These are phyloP conservation scores for Phytophthora chlamydospora DNA, from an alignment of 352 stramenopile genomes.

Conservation along the genomic window DNA sequence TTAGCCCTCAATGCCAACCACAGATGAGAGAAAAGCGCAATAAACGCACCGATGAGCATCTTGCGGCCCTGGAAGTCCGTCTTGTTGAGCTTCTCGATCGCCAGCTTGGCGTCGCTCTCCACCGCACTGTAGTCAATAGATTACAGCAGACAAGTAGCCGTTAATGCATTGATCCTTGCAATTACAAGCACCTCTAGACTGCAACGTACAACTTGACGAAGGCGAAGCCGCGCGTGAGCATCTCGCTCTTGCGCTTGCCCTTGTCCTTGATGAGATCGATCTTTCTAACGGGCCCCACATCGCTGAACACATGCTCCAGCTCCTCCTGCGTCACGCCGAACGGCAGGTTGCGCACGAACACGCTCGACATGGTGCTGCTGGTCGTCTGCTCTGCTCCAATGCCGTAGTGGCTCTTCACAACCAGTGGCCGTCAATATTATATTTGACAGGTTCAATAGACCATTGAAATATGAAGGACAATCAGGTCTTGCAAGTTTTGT, in stretches of 20 bases:
- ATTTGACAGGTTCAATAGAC: conserved; percentile 2
- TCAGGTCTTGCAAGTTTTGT: neutral
- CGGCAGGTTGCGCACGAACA: conserved; percentile 89
- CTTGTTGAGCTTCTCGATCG: conserved; percentile 80
- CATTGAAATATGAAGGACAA: neutral
- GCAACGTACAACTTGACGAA: conserved; percentile 86
- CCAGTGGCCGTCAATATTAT: conserved; percentile 13
- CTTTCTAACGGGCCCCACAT: conserved; percentile 85
- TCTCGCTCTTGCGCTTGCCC: conserved; percentile 81
- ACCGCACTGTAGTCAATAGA: conserved; percentile 62
- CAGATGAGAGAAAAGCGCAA: neutral
- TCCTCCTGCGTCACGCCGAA: conserved; percentile 87
- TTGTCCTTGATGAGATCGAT: conserved; percentile 92
- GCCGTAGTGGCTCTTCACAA: conserved; percentile 32
- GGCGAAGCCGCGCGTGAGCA: conserved; percentile 83
- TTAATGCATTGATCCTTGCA: too few species aligned
- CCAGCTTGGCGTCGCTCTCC: conserved; percentile 67
- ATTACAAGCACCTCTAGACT: neutral
- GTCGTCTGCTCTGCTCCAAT: conserved; percentile 21
- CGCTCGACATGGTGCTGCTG: conserved; percentile 45
- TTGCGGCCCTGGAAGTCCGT: conserved; percentile 78
- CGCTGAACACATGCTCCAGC: conserved; percentile 83
- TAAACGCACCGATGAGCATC: conserved; percentile 75
- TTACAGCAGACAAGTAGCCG: too few species aligned
- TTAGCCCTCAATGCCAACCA: neutral